A percentile compares a stretch with the other conserved stretches of the same genome.
Conservation (phyloP, 2,329 filamentous ascomycete species). For the Venturia asperata region DNA sequence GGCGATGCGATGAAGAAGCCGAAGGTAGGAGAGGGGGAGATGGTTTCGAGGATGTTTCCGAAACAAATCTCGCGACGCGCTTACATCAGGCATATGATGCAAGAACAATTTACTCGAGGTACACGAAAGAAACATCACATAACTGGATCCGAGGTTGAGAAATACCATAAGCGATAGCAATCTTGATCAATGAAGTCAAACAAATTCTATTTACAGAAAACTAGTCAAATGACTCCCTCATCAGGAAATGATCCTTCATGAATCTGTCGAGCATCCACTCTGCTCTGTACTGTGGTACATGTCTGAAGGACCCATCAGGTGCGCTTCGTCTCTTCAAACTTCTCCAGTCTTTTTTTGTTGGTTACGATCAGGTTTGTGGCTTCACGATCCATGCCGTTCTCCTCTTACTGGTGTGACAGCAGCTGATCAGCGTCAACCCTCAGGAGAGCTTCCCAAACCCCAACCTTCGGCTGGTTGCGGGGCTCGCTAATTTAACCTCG, state of each 20-base stretch:
- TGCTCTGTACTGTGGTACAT: not conserved
- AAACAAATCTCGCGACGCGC: constrained; percentile 11
- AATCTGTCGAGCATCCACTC: not conserved
- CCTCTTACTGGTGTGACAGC: not conserved
- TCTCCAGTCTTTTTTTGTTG: not conserved
- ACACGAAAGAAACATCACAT: not conserved
- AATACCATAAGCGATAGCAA: not conserved
- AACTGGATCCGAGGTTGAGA: not conserved
- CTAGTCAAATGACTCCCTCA: not conserved
- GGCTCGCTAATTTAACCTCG: not conserved
- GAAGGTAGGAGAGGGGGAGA: not conserved
- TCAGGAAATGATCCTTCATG: not conserved
- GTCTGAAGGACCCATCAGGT: not conserved
- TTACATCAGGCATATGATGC: not conserved
- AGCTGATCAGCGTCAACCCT: not conserved
- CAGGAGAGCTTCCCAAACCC: not conserved
- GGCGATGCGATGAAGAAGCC: not conserved
- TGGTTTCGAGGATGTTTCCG: not conserved
- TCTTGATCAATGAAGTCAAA: not conserved
- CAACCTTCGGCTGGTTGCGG: not conserved
- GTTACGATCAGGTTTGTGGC: not conserved
- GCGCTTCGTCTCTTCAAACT: not conserved
- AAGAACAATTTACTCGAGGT: not conserved
- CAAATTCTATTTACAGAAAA: not conserved
- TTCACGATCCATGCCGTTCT: not conserved